Conservation (phyloP, 1,139 yeast species). For the Candida sp. region DNA sequence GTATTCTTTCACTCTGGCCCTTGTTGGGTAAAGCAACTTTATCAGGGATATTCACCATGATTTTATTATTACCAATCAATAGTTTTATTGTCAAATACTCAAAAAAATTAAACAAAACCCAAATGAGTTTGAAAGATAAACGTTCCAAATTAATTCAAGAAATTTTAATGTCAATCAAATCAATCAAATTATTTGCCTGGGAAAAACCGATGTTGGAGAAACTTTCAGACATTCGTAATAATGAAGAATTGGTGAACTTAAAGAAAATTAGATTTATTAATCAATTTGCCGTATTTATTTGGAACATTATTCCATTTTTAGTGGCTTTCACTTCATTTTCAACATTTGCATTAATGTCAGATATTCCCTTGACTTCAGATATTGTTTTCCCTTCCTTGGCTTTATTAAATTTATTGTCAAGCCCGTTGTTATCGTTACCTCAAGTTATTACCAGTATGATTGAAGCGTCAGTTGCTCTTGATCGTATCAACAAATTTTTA, state of each 20-base stretch:
- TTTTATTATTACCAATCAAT: constrained; percentile 25
- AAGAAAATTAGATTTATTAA: constrained; percentile 20
- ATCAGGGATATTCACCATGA: constrained; percentile 24
- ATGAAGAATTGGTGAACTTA: constrained; percentile 22
- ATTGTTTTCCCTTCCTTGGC: constrained; percentile 34
- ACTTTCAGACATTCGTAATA: constrained; percentile 26
- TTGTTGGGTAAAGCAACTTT: constrained; percentile 29
- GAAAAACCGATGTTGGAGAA: constrained; percentile 29
- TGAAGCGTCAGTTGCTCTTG: constrained; percentile 28
- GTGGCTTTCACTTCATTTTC: constrained; percentile 25
- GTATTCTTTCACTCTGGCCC: constrained; percentile 20
- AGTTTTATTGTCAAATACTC: constrained; percentile 40
- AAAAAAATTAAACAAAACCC: constrained; percentile 49
- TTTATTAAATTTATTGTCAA: constrained; percentile 26
- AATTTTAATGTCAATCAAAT: constrained; percentile 29
- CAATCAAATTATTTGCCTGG: constrained; percentile 33
- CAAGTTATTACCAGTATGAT: constrained; percentile 19
- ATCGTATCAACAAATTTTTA: constrained; percentile 23
- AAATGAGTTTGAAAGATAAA: constrained; percentile 61
- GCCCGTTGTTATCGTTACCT: constrained; percentile 28
- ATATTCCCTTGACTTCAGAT: constrained; percentile 25
- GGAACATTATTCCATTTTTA: constrained; percentile 30
- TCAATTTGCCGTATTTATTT: constrained; percentile 23
- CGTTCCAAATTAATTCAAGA: constrained; percentile 31
- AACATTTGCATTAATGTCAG: constrained; percentile 12